Percentiles rank a stretch among this genome's conserved stretches.
These are phyloP conservation scores for Botrytis fabae DNA, from an alignment of 2,329 filamentous ascomycete genomes.

Conservation along the genomic window DNA sequence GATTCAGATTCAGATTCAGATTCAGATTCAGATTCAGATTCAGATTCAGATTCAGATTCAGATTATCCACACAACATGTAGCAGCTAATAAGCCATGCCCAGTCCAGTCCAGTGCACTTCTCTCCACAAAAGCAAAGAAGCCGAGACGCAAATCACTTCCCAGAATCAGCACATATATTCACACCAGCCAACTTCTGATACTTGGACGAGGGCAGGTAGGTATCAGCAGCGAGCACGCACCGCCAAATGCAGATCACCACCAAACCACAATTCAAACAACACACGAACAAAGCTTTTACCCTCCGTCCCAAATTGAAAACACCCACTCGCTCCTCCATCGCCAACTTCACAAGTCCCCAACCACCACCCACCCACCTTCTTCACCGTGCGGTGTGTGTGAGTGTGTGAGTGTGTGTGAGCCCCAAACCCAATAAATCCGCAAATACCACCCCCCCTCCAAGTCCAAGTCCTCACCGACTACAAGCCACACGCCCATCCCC, in stretches of 20 bases:
- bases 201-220: not conserved
- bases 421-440: not conserved
- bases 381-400: not conserved
- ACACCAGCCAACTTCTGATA: not conserved
- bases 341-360: not conserved
- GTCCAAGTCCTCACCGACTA: slow-evolving; percentile 6
- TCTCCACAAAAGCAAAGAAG: not conserved
- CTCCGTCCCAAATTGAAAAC: not conserved
- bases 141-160: not conserved
- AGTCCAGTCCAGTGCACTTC: not conserved
- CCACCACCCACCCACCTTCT: not conserved
- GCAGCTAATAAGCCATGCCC: not conserved
- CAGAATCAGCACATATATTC: not conserved
- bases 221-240: not conserved
- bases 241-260: not conserved
- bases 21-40: too few species aligned
- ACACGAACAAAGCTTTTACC: not conserved
- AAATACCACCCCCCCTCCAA: not conserved
- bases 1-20: too few species aligned
- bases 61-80: not conserved
- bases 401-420: not conserved
- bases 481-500: slow-evolving; percentile 4
- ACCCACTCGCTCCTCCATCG: not conserved
- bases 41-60: too few species aligned
- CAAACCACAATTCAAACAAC: not conserved